Percentiles rank a stretch among this genome's conserved stretches.
Conservation (phyloP, 768 basidiomycete species). For the Collybiopsis confluens region DNA sequence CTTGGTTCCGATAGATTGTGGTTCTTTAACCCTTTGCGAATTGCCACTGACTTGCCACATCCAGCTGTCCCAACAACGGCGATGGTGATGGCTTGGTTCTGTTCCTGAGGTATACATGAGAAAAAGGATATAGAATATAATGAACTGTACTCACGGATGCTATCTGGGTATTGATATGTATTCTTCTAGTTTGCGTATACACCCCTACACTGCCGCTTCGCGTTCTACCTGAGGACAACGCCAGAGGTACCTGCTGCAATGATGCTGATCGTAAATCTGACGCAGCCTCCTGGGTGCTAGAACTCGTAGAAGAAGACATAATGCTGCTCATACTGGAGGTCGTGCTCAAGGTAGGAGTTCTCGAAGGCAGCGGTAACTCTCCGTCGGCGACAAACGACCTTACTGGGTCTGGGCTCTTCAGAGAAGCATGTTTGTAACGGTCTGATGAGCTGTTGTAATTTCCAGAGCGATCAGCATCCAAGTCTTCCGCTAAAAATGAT, state of each 20-base stretch:
- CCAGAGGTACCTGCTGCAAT: slow-evolving; percentile 30
- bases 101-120: background rate
- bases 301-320: slow-evolving; percentile 29
- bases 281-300: slow-evolving; percentile 33
- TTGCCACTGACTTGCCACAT: slow-evolving; percentile 84
- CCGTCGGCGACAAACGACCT: slow-evolving; percentile 47
- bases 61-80: slow-evolving; percentile 74
- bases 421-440: slow-evolving; percentile 42
- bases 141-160: slow-evolving; percentile 16
- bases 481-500: slow-evolving; percentile 35
- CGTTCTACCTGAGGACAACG: slow-evolving; percentile 38
- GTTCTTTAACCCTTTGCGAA: slow-evolving; percentile 68
- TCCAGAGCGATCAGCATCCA: slow-evolving; percentile 52
- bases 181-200: slow-evolving; percentile 31
- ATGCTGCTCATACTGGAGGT: slow-evolving; percentile 34
- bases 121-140: background rate
- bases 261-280: slow-evolving; percentile 33
- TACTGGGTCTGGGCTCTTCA: slow-evolving; percentile 41
- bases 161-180: slow-evolving; percentile 31
- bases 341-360: slow-evolving; percentile 38
- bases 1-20: slow-evolving; percentile 48
- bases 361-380: slow-evolving; percentile 59
- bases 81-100: slow-evolving; percentile 47
- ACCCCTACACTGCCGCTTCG: slow-evolving; percentile 62
- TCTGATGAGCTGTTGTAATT: slow-evolving; percentile 34